Evolutionary conservation across 176 grass and related monocot species (phyloP).

Genomic region (Saccharum officinarum): DNA sequence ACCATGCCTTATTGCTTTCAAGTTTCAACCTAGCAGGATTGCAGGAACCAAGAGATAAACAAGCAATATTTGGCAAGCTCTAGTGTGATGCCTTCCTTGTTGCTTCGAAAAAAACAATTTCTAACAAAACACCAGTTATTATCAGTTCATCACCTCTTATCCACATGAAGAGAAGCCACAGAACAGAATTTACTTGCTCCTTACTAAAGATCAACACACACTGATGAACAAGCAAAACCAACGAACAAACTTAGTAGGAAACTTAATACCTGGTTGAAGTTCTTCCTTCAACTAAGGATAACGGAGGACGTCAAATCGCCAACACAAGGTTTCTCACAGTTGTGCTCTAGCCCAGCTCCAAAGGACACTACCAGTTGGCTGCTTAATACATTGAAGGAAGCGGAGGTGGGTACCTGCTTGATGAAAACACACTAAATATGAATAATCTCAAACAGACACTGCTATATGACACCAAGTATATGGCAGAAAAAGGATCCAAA

Average conservation of each 20-base stretch:
- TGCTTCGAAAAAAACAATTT: not conserved
- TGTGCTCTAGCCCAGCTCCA: slow-evolving; percentile 35
- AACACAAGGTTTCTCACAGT: slow-evolving; percentile 9
- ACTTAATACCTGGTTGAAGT: slow-evolving; percentile 31
- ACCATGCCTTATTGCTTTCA: not conserved
- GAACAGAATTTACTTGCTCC: not conserved
- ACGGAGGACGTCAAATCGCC: not conserved
- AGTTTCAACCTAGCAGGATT: not conserved
- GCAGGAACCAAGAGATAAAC: not conserved
- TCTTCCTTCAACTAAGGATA: slow-evolving; percentile 6
- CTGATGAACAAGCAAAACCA: slow-evolving; percentile 8
- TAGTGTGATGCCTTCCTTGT: not conserved
- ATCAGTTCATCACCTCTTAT: not conserved
- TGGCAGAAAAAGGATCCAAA: no score
- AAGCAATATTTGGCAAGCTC: slow-evolving; percentile 21
- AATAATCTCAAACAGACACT: no score
- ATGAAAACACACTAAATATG: no score
- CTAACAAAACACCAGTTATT: not conserved
- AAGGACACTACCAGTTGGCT: slow-evolving; percentile 46
- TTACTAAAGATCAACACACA: slow-evolving; percentile 13
- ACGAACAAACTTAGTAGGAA: slow-evolving; percentile 3
- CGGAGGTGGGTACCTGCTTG: no score
- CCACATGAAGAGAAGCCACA: not conserved
- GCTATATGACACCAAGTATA: no score
- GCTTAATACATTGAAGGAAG: not conserved